Conservation (phyloP, 176 grass and related monocot species). For the Lolium perenne region DNA sequence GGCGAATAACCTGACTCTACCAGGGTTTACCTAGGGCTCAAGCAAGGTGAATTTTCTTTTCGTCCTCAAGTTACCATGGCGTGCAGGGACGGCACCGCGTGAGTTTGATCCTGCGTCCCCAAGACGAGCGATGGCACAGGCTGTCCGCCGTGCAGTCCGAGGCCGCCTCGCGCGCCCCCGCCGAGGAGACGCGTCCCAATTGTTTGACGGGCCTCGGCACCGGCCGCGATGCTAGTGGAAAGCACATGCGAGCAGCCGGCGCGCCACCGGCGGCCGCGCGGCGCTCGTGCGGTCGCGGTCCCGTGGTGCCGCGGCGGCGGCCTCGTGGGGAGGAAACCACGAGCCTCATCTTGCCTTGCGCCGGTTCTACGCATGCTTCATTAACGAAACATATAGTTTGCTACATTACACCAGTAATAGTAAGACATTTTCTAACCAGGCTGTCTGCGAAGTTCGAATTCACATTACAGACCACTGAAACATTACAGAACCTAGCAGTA, state of each 20-base stretch:
- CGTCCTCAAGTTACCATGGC: conserved; percentile 3
- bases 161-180: conserved; percentile 40
- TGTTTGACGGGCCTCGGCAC: conserved; percentile 40
- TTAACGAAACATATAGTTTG: too few species aligned
- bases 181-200: conserved; percentile 43
- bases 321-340: background rate
- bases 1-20: background rate
- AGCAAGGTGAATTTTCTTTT: conserved; percentile 10
- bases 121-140: conserved; percentile 40
- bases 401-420: too few species aligned
- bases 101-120: background rate
- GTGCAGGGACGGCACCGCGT: background rate
- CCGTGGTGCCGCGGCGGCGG: conserved; percentile 1
- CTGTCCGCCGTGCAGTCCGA: conserved; percentile 41
- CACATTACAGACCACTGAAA: too few species aligned
- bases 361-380: too few species aligned
- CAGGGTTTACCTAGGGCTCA: background rate
- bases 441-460: too few species aligned
- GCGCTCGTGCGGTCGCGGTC: conserved; percentile 36
- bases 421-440: too few species aligned
- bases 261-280: background rate
- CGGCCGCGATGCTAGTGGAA: conserved; percentile 35
- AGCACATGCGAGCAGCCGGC: background rate
- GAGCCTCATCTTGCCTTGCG: background rate
- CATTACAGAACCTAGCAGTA: too few species aligned